A percentile compares a stretch with the other conserved stretches of the same genome.
Evolutionary conservation across 495 filamentous ascomycete genomes (phyloP).

Genomic region (Podospora fimiseda): DNA sequence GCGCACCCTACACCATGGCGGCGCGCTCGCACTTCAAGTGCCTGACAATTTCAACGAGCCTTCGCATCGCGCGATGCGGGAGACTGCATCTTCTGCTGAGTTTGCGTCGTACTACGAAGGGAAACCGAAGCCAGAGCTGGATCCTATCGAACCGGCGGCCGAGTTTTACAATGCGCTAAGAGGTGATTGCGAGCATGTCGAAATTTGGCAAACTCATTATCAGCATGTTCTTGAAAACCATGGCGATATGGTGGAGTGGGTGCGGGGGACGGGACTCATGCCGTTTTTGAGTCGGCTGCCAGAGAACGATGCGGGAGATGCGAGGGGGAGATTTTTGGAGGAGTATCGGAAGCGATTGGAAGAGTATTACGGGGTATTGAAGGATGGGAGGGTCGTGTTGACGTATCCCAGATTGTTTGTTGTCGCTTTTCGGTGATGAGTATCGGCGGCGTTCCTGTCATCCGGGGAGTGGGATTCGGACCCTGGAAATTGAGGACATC

Average conservation of each 20-base stretch:
- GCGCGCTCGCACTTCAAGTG: slow-evolving; percentile 49
- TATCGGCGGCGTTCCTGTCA: too few species aligned
- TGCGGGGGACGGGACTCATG: slow-evolving; percentile 47
- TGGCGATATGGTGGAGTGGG: slow-evolving; percentile 50
- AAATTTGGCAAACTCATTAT: slow-evolving; percentile 49
- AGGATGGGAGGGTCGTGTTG: slow-evolving; percentile 12
- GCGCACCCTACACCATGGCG: slow-evolving; percentile 30
- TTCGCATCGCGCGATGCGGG: slow-evolving; percentile 44
- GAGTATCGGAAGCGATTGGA: slow-evolving; percentile 6
- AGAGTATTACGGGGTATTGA: slow-evolving; percentile 1
- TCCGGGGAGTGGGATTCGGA: too few species aligned
- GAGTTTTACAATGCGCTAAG: slow-evolving; percentile 43
- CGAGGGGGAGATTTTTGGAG: slow-evolving; percentile 4
- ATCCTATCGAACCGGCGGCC: slow-evolving; percentile 38
- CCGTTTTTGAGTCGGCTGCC: slow-evolving; percentile 35
- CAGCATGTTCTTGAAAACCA: slow-evolving; percentile 43
- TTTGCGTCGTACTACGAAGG: slow-evolving; percentile 30
- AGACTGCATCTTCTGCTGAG: slow-evolving; percentile 30
- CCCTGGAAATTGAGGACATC: neutral
- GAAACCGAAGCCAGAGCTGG: slow-evolving; percentile 31
- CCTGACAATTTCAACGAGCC: slow-evolving; percentile 47
- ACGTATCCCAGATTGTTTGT: slow-evolving; percentile 13
- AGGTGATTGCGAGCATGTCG: slow-evolving; percentile 34
- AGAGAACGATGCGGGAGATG: neutral
- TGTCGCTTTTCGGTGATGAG: slow-evolving; percentile 4